A percentile compares a stretch with the other conserved stretches of the same genome.
Evolutionary conservation across 257 asterid species (phyloP).

Genomic region (Anisodus tanguticus): DNA sequence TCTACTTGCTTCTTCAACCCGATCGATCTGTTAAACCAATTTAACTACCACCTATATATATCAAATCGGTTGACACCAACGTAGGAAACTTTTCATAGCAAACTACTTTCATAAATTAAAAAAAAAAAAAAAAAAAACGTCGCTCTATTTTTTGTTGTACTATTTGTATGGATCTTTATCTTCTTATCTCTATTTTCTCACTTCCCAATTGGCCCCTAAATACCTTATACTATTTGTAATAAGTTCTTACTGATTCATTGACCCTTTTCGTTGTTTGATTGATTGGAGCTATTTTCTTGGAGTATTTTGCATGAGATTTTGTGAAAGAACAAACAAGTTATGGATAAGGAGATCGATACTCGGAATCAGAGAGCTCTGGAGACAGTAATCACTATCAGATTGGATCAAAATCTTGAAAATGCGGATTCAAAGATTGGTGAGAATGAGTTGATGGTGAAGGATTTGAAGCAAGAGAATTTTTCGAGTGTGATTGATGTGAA

Average conservation of each 20-base stretch:
- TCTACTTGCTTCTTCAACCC: background rate
- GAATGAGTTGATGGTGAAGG: background rate
- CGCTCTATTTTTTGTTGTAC: background rate
- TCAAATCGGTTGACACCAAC: background rate
- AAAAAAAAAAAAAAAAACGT: background rate
- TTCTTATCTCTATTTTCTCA: background rate
- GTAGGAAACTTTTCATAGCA: background rate
- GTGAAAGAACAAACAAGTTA: background rate
- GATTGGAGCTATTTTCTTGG: background rate
- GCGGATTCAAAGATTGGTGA: background rate
- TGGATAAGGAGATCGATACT: slow-evolving; percentile 9
- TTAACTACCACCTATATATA: background rate
- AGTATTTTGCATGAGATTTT: background rate
- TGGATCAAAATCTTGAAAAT: background rate
- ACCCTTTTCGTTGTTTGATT: background rate
- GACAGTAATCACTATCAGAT: background rate
- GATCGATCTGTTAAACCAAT: background rate
- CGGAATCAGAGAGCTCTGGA: background rate
- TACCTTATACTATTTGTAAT: background rate
- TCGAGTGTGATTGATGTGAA: slow-evolving; percentile 49
- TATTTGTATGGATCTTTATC: slow-evolving; percentile 15
- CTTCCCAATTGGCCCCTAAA: slow-evolving; percentile 9
- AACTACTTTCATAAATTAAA: background rate
- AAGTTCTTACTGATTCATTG: background rate
- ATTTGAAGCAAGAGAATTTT: slow-evolving; percentile 24